A percentile compares a stretch with the other conserved stretches of the same genome.
Conservation (phyloP, 2,329 filamentous ascomycete species). For the Xylaria sp. region DNA sequence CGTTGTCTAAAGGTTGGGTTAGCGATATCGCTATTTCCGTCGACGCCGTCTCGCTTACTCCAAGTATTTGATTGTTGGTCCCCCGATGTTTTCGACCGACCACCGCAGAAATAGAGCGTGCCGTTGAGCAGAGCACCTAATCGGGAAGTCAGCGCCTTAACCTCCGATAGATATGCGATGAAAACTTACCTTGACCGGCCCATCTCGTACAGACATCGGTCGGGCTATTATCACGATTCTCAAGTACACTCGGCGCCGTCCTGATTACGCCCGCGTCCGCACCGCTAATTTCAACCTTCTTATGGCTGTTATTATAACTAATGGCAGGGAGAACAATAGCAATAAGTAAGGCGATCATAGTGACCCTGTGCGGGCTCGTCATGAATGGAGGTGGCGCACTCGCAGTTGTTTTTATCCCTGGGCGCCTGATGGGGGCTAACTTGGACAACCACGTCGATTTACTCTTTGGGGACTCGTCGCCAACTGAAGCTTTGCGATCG, state of each 20-base stretch:
- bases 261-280: conserved; percentile 53
- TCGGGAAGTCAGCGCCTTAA: conserved; percentile 23
- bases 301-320: conserved; percentile 46
- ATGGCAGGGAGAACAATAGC: conserved; percentile 53
- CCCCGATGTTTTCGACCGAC: conserved; percentile 60
- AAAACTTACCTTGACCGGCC: conserved; percentile 61
- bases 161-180: neutral
- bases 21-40: conserved; percentile 2
- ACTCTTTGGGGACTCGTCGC: conserved; percentile 19
- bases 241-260: conserved; percentile 34
- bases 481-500: conserved; percentile 31
- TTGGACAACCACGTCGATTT: conserved; percentile 47
- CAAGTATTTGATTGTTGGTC: conserved; percentile 67
- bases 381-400: conserved; percentile 47
- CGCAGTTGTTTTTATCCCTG: conserved; percentile 47
- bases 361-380: conserved; percentile 47
- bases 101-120: conserved; percentile 76
- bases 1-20: conserved; percentile 56
- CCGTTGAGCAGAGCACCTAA: conserved; percentile 70
- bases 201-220: conserved; percentile 66
- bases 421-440: conserved; percentile 44
- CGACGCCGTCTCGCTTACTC: conserved; percentile 55
- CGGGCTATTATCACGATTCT: conserved; percentile 49
- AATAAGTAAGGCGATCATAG: conserved; percentile 53
- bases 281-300: conserved; percentile 45